These are phyloP conservation scores for Cercophora samala DNA, from an alignment of 495 filamentous ascomycete genomes.

Conservation along the genomic window DNA sequence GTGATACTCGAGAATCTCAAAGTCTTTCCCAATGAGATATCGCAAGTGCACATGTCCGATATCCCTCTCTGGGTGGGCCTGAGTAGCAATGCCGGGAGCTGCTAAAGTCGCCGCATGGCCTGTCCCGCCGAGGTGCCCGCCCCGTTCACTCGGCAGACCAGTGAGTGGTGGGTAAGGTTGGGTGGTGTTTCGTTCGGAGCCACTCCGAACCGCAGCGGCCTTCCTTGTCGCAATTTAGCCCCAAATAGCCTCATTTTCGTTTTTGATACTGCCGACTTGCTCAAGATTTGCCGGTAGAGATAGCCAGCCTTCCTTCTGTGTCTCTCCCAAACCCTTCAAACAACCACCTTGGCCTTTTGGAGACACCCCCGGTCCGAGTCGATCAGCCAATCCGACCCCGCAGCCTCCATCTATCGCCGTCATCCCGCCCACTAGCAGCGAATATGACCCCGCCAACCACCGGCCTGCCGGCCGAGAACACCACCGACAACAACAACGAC, in stretches of 20 bases:
- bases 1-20: background rate
- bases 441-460: constrained; percentile 22
- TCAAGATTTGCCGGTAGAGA: constrained; percentile 5
- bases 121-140: constrained; percentile 4
- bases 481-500: constrained; percentile 59
- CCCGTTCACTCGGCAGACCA: constrained; percentile 13
- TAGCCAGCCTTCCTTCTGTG: background rate
- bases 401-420: background rate
- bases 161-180: constrained; percentile 2
- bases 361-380: background rate
- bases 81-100: constrained; percentile 15
- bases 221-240: constrained; percentile 32
- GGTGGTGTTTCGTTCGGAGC: constrained; percentile 7
- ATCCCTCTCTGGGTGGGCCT: constrained; percentile 10
- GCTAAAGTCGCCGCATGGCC: constrained; percentile 9
- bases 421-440: background rate
- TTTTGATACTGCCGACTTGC: constrained; percentile 25
- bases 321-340: background rate
- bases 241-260: constrained; percentile 33
- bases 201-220: constrained; percentile 17
- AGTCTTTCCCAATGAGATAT: constrained; percentile 6
- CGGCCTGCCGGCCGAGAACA: background rate
- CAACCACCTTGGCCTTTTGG: constrained; percentile 8
- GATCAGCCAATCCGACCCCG: background rate
- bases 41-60: background rate